A percentile compares a stretch with the other conserved stretches of the same genome.
phyloP scores from a whole-genome alignment of 164 flowering plant genomes.

The Aristolochia contorta region DNA sequence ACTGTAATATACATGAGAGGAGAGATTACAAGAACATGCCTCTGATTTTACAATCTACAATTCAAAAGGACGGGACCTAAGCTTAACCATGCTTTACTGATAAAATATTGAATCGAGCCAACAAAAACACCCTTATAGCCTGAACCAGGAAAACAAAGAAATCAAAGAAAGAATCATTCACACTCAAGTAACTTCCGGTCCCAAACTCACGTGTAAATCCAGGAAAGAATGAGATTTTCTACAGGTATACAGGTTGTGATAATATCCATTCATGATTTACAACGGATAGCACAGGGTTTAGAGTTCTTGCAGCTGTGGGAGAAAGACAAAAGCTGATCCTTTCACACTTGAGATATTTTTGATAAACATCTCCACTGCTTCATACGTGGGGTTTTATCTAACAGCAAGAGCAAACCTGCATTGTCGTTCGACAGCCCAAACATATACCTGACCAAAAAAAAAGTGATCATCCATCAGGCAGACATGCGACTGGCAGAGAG shows the following conservation, averaged over 20 bases:
- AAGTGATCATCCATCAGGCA: not conserved
- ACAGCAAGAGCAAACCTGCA: constrained; percentile 63
- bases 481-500: not conserved
- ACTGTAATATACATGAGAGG: constrained; percentile 20
- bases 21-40: constrained; percentile 7
- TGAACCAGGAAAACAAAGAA: constrained; percentile 6
- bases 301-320: not conserved
- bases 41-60: constrained; percentile 15
- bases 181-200: constrained; percentile 16
- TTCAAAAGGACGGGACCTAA: constrained; percentile 14
- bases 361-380: constrained; percentile 63
- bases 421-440: constrained; percentile 51
- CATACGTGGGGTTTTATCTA: constrained; percentile 45
- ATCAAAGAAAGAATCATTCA: constrained; percentile 8
- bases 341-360: constrained; percentile 36
- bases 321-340: not conserved
- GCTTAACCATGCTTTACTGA: constrained; percentile 16
- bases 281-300: constrained; percentile 3
- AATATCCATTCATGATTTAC: constrained; percentile 9
- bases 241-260: not conserved
- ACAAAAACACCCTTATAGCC: constrained; percentile 11
- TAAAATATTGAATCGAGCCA: constrained; percentile 9
- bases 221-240: constrained; percentile 16
- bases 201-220: constrained; percentile 10
- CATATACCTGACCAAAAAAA: constrained; percentile 42